Base-by-base conservation (phyloP, 768 basidiomycete genomes). In the Dentipellis sp. region DNA sequence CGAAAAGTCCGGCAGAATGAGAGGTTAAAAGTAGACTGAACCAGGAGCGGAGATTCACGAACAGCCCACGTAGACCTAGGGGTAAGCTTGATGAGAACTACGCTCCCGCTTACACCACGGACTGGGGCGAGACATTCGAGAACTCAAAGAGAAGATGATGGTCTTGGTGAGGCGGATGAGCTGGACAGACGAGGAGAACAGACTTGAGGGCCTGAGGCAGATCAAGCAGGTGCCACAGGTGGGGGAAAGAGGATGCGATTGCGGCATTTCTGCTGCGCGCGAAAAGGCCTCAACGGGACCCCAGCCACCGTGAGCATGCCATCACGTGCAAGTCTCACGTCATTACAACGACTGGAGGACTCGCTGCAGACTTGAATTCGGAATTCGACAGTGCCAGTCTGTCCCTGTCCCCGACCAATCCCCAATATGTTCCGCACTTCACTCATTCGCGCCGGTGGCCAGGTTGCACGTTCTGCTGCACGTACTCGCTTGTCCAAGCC, bases 221-320 rank as follows among this genome's bases (percentile, higher is more conserved):
- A 19, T 4, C 39, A 50, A 58, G 46, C 42, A 36, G 53, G 17
- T n/a, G 40, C 52, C 40, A 57, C 47, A 40, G 59, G 58, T 55
- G 51, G 62, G 35, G 17, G 59, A 21, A 42, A 40, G 57, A 57
- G 58, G 53, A 38, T n/a, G 51, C 47, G 42, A 35, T 56, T 72
- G 74, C 71, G 74, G 72, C 74, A 75, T 64, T 74, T 75, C 50
- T 69, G 71, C 68, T 71, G 22, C 68, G 71, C 69, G 54, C 69
- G 68, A 67, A 69, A 65, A 68, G 57, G 60, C 60, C 65, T 62
- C 67, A 63, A 38, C 46, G 40, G 50, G 64, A 62, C 64, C 61
- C 56, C 57, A 48, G 52, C 54, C 47, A 58, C 52, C 55, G 0
- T 37, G 42, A 45, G 10, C 42, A 11, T 45, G n/a, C n/a, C 17